Evolutionary conservation across 345 rosid species (phyloP).

Genomic region (Camelina laxa): DNA sequence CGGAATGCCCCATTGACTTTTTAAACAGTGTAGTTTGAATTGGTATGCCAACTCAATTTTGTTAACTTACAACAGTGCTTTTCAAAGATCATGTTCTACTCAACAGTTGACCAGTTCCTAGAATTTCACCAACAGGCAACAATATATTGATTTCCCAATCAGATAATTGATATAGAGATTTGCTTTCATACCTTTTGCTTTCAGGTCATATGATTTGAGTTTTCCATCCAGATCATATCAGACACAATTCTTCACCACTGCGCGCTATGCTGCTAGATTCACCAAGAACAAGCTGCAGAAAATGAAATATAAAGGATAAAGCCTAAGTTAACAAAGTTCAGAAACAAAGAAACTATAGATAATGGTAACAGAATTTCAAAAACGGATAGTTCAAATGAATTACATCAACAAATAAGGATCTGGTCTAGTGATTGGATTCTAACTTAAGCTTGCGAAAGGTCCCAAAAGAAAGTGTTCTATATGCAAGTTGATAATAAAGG

Average conservation of each 20-base stretch:
- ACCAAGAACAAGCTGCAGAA: neutral
- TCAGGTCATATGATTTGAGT: no score
- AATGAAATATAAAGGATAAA: neutral
- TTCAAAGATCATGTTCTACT: no score
- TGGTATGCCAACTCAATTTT: slow-evolving; percentile 1
- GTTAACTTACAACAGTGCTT: neutral
- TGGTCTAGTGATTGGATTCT: slow-evolving; percentile 85
- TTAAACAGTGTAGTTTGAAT: neutral
- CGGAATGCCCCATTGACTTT: slow-evolving; percentile 33
- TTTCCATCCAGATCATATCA: no score
- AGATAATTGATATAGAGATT: neutral
- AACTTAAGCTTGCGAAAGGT: slow-evolving; percentile 84
- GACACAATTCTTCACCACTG: no score
- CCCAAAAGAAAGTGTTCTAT: slow-evolving; percentile 41
- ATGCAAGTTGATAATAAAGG: neutral
- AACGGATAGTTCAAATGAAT: neutral
- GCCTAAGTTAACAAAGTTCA: slow-evolving; percentile 1
- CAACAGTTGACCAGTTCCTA: neutral
- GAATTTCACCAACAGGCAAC: slow-evolving; percentile 1
- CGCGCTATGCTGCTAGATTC: no score
- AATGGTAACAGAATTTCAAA: neutral
- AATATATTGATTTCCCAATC: neutral
- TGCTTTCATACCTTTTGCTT: neutral
- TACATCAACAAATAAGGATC: slow-evolving; percentile 50
- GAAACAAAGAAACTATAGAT: neutral